These are phyloP conservation scores for Suhomyces panamericanus DNA, from an alignment of 1,139 yeast genomes.

Conservation along the genomic window DNA sequence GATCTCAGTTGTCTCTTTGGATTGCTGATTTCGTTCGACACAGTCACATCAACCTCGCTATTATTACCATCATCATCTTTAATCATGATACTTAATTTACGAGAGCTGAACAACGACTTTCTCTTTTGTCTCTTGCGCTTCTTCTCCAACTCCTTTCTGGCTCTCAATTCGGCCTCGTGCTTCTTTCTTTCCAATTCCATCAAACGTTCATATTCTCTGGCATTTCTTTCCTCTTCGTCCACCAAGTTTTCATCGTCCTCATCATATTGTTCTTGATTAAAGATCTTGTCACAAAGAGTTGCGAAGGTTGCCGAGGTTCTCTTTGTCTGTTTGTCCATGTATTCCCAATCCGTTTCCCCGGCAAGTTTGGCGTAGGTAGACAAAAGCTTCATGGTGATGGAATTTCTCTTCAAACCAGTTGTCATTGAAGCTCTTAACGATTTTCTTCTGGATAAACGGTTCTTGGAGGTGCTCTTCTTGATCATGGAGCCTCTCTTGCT, in stretches of 20 bases:
- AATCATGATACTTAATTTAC: slow-evolving; percentile 41
- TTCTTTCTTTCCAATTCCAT: slow-evolving; percentile 53
- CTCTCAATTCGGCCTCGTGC: slow-evolving; percentile 48
- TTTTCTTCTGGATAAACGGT: slow-evolving; percentile 39
- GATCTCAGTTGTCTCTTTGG: slow-evolving; percentile 46
- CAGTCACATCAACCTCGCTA: slow-evolving; percentile 33
- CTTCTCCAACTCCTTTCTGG: slow-evolving; percentile 49
- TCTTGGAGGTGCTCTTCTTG: slow-evolving; percentile 31
- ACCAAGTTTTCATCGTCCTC: slow-evolving; percentile 54
- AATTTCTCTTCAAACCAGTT: slow-evolving; percentile 58
- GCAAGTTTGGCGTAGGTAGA: slow-evolving; percentile 72
- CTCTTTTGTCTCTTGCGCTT: slow-evolving; percentile 47
- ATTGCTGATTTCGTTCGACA: slow-evolving; percentile 29
- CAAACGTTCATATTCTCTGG: slow-evolving; percentile 48
- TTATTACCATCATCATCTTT: slow-evolving; percentile 30
- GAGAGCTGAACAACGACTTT: slow-evolving; percentile 43
- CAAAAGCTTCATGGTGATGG: slow-evolving; percentile 66
- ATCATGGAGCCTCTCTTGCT: slow-evolving; percentile 36
- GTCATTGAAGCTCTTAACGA: slow-evolving; percentile 46
- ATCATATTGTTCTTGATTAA: slow-evolving; percentile 58
- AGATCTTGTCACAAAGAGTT: slow-evolving; percentile 70
- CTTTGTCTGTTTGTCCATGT: slow-evolving; percentile 69
- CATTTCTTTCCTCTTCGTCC: slow-evolving; percentile 52
- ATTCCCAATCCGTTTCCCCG: slow-evolving; percentile 68
- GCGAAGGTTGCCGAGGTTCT: slow-evolving; percentile 80